phyloP scores from a whole-genome alignment of 805 yeast species.

The Wickerhamiella domercqiae region DNA sequence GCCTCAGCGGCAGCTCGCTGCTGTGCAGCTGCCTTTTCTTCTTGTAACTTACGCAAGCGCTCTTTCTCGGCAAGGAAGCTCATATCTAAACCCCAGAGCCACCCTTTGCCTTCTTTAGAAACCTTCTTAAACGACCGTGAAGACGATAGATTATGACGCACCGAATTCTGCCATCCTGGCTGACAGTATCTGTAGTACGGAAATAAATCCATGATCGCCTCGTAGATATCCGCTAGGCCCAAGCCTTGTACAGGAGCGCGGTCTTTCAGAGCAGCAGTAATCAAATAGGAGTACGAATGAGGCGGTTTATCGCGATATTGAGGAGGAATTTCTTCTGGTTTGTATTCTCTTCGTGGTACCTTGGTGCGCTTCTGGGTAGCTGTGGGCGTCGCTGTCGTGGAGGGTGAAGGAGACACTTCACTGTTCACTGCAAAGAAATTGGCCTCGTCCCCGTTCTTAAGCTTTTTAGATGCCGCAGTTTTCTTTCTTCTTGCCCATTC shows the following conservation, averaged over 20 bases:
- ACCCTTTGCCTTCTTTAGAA: slow-evolving; percentile 80
- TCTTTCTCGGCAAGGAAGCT: slow-evolving; percentile 73
- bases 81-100: slow-evolving; percentile 90
- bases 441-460: slow-evolving; percentile 14
- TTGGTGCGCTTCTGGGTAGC: slow-evolving; percentile 5
- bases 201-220: slow-evolving; percentile 69
- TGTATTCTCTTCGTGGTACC: slow-evolving; percentile 41
- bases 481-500: neutral
- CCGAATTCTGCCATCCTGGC: slow-evolving; percentile 95
- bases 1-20: slow-evolving; percentile 20
- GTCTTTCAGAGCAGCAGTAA: slow-evolving; percentile 61
- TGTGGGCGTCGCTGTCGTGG: slow-evolving; percentile 1
- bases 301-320: slow-evolving; percentile 76
- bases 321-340: slow-evolving; percentile 75
- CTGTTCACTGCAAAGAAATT: slow-evolving; percentile 16
- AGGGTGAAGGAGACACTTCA: neutral
- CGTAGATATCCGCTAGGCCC: slow-evolving; percentile 71
- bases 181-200: slow-evolving; percentile 90
- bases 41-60: slow-evolving; percentile 40
- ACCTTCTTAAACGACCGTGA: slow-evolving; percentile 74
- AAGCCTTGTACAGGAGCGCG: slow-evolving; percentile 51
- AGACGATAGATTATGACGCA: slow-evolving; percentile 73
- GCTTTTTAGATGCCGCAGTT: slow-evolving; percentile 1
- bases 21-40: slow-evolving; percentile 20
- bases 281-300: slow-evolving; percentile 62